Evolutionary conservation across 2,329 filamentous ascomycete species (phyloP), one percentile per base, ranked within the genome.

Genomic region (Stagonosporopsis vannaccii): DNA sequence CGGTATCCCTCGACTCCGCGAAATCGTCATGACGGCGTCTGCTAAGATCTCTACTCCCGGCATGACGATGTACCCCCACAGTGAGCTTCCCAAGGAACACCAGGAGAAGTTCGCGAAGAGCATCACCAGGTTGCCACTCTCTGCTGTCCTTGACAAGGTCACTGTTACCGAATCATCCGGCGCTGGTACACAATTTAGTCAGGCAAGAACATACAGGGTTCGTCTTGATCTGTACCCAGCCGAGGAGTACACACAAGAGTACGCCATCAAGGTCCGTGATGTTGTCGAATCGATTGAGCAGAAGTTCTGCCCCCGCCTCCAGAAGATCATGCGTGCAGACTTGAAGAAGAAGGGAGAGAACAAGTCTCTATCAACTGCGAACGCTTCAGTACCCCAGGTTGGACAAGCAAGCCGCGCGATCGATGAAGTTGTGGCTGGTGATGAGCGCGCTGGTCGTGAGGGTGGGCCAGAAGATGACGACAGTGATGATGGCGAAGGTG

Each of bases 11-110:
- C 92, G 95, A 79, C 84, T 99, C 19, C 86, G 95, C 80, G 95
- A 99, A 84, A 97, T 99, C 68, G 85, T 99, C 63, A 99, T 99
- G 95, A 98, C 95, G 44, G 95, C 95, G 23, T 95, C 91, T 72
- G 85, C 88, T 47, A 85, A 89, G 41, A 97, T 98, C 60, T 90
- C 92, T 35, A 99, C 95, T 0, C 95, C 95, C 1, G 86, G 87
- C 5, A 97, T 96, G 92, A 95, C 91, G 1, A 81, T 98, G 17
- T 84, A 90, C 41, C 82, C 96, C 26, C 90, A 90, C 66, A 81
- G 87, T 20, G 90, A 92, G 67, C 78, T 97, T 32, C 82, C 87
- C 1, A 79, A 83, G 30, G 83, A 87, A 4, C 85, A 93, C 50
- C 87, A 86, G 8, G 87, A 92, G 68, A 85, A 83, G 43, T 98